Percentiles rank a stretch among this genome's conserved stretches.
Conservation (phyloP, 768 basidiomycete genomes). For the Suillus hirtellus region DNA sequence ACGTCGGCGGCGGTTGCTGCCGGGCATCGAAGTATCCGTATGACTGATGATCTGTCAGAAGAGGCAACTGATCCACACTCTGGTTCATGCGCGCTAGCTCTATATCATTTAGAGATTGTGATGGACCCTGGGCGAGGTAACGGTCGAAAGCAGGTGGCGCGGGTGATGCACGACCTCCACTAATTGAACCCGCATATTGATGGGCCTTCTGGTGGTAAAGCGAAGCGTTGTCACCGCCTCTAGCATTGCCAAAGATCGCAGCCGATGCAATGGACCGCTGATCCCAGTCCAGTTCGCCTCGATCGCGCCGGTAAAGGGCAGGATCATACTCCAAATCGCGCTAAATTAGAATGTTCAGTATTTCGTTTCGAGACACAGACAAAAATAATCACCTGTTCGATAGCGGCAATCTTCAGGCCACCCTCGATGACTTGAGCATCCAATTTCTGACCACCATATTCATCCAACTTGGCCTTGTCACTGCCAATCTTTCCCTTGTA, state of each 20-base stretch:
- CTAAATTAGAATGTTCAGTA: constrained; percentile 29
- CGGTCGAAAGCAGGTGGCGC: constrained; percentile 52
- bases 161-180: constrained; percentile 39
- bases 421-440: constrained; percentile 74
- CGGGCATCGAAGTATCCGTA: constrained; percentile 17
- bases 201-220: constrained; percentile 43
- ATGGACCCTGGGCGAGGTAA: constrained; percentile 56
- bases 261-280: constrained; percentile 69
- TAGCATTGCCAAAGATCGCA: constrained; percentile 45
- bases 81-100: constrained; percentile 61
- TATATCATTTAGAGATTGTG: constrained; percentile 36
- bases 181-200: constrained; percentile 37
- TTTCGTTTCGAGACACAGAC: neutral
- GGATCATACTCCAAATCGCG: constrained; percentile 82
- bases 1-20: constrained; percentile 16
- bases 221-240: constrained; percentile 35
- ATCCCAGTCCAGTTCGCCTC: constrained; percentile 90
- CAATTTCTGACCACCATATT: constrained; percentile 78
- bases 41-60: constrained; percentile 41
- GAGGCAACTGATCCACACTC: constrained; percentile 54
- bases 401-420: constrained; percentile 80
- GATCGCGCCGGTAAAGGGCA: constrained; percentile 72
- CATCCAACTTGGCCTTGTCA: constrained; percentile 65
- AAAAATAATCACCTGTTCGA: constrained; percentile 58
- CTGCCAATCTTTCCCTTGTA: constrained; percentile 71